Conservation (phyloP, 129 eudicot species). For the Tagetes patula region DNA sequence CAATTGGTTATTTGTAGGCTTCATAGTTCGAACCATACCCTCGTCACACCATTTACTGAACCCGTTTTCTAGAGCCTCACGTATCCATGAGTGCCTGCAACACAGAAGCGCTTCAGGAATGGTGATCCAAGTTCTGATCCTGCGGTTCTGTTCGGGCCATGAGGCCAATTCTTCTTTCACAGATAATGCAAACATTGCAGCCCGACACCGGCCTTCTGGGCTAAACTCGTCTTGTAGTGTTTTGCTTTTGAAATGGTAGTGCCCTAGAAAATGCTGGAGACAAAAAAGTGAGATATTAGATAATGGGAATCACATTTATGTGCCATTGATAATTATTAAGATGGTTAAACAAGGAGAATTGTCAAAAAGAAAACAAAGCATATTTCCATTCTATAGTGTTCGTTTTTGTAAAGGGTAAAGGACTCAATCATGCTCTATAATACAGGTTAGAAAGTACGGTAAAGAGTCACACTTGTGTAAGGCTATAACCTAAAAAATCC, state of each 20-base stretch:
- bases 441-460: too few species aligned
- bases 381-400: too few species aligned
- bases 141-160: conserved; percentile 83
- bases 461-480: too few species aligned
- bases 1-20: background rate
- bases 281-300: background rate
- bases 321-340: background rate
- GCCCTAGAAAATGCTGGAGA: conserved; percentile 74
- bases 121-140: conserved; percentile 81
- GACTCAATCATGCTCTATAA: too few species aligned
- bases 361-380: too few species aligned
- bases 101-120: background rate
- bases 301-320: background rate
- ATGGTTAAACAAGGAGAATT: too few species aligned
- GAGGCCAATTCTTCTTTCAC: conserved; percentile 80
- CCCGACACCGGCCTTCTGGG: conserved; percentile 86
- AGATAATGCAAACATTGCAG: conserved; percentile 79
- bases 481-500: too few species aligned
- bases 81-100: conserved; percentile 16
- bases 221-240: conserved; percentile 89
- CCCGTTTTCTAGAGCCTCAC: conserved; percentile 22
- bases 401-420: too few species aligned
- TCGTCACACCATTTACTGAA: conserved; percentile 16
- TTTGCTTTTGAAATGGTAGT: conserved; percentile 80
- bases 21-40: conserved; percentile 5